Base-by-base conservation (phyloP, 1,139 yeast genomes). In the Pichia sp. region DNA sequence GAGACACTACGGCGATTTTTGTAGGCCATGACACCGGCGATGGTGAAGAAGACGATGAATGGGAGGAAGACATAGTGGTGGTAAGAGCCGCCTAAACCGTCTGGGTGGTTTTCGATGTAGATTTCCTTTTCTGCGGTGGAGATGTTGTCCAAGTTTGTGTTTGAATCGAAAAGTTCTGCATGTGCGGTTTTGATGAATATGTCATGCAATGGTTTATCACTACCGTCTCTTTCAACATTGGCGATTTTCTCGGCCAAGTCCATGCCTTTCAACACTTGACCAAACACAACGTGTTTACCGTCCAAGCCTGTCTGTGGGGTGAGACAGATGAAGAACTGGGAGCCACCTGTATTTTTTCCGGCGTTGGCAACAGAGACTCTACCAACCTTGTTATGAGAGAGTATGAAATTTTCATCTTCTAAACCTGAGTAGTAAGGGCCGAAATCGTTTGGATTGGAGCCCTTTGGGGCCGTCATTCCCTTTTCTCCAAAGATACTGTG, bases 321-420 rank as follows among this genome's bases (percentile, higher is more conserved):
- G 7, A 74, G 81, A 15, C 83, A 78, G 61, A 79, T 73, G 67
- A 79, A 79, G 31, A 85, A 85, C 67, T 85, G 94, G 32, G 89
- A 81, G 27, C 93, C 91, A 63, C 83, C 85, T 65, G 91, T 82
- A 71, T 84, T 79, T 60, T 79, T 81, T 52, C 93, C 94, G 48
- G 87, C 79, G 65, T 85, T 85, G 55, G 94, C 94, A 89, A 85
- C 85, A 47, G 88, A 79, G 58, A 85, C 70, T 64, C 84, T 75
- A 57, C 91, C 93, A 42, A 81, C 76, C 62, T 69, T 79, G 66
- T 75, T 79, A 70, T 85, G 93, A 58, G 70, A 79, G 59, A 81
- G 58, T 51, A 67, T 53, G 60, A 85, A 85, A 69, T 83, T 83
- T 68, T 85, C 93, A 65, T 85, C 94, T 18, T 41, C 37, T 22